Base-by-base conservation (phyloP, 1,284 basidiomycete species). In the Microstroma glucosiphilum region DNA sequence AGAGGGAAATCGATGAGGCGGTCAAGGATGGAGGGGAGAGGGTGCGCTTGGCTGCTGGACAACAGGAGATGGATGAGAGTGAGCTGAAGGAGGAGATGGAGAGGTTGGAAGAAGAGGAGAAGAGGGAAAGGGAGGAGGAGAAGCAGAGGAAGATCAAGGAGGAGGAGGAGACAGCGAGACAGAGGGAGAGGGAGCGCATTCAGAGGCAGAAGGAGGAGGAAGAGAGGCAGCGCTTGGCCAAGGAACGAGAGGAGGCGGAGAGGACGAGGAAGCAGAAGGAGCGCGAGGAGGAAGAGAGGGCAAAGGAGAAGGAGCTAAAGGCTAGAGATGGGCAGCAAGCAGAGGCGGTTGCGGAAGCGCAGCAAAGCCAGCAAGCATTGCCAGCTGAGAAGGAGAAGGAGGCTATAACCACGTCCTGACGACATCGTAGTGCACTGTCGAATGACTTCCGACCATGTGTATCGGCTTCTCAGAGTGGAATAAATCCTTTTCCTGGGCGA, bases 1-100 rank as follows among this genome's bases (percentile, higher is more conserved):
- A 90, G 58, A 83, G 83, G 57, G 92, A 96, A 70, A 83, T 96
- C 30, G 88, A 94, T 70, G 85, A 89, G 37, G 86, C 87, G 1
- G 86, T 96, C 58, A 83, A 83, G 58, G 78, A 86, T 46, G 88
- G 87, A 23, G 85, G 84, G 0, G 84, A 88, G 64, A 80, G 86
- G 7, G 82, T 86, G 1, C 80, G 30, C 30, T 37, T 37, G 82
- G 85, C 85, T 8, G 81, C 82, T 0, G 82, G 79, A 2, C 73
- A 63, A 4, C 60, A 48, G 13, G 70, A 69, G 41, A 60, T 64
- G 9, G 75, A 73, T 26, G 65, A 67, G 13, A 82, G 82, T 51
- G 81, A 82, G 56, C 40, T 77, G 48, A 62, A 65, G 26, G 56
- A 56, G 25, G 73, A 75, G 56, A 56, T 75, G 58, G 70, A 61